Conservation (phyloP, 106 monocot genomes). For the Allium sativum region DNA sequence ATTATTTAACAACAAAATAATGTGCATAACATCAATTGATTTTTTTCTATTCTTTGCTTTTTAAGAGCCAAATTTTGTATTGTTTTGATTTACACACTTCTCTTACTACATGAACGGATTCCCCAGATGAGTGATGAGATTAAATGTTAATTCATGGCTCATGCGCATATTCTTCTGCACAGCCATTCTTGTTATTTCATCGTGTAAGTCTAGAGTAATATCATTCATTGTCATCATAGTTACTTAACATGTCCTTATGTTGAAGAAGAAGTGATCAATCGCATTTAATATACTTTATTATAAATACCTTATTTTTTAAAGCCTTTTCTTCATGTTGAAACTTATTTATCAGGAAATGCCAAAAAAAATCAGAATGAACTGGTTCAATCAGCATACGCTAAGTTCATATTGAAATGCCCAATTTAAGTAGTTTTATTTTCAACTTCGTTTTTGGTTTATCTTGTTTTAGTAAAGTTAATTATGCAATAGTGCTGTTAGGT, state of each 20-base stretch:
- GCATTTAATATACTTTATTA: background rate
- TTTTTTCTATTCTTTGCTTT: conserved; percentile 16
- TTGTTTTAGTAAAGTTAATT: no score
- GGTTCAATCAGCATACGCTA: conserved; percentile 24
- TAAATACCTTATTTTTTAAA: background rate
- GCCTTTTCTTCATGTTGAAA: no score
- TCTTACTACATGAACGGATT: conserved; percentile 32
- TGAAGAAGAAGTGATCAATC: conserved; percentile 10
- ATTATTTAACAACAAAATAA: conserved; percentile 26
- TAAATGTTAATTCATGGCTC: conserved; percentile 18
- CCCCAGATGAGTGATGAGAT: conserved; percentile 34
- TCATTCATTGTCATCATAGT: background rate
- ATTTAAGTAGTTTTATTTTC: no score
- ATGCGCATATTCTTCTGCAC: conserved; percentile 28
- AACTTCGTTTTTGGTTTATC: no score
- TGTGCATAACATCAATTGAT: conserved; percentile 4
- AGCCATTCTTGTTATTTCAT: conserved; percentile 10
- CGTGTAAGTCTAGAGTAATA: background rate
- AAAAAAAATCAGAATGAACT: background rate
- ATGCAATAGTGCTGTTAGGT: no score
- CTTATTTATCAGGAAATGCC: conserved; percentile 18
- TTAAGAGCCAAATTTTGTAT: conserved; percentile 25
- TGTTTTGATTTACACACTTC: conserved; percentile 18
- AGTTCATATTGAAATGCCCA: conserved; percentile 65
- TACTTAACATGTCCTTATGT: background rate